Percentiles rank a stretch among this genome's conserved stretches.
phyloP scores from a whole-genome alignment of 768 basidiomycete species.

The Vararia minispora region DNA sequence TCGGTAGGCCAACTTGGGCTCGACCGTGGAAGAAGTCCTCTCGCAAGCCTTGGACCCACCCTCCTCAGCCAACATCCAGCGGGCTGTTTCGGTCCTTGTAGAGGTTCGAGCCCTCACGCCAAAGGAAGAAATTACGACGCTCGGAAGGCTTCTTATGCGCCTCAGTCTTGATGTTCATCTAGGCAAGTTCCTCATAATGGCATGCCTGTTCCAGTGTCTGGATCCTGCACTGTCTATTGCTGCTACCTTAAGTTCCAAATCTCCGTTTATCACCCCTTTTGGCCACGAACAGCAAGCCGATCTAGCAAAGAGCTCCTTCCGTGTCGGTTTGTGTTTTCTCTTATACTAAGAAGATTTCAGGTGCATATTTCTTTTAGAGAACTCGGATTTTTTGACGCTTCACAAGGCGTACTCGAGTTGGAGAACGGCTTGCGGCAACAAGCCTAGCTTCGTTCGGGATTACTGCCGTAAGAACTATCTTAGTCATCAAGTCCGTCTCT shows the following conservation, averaged over 20 bases:
- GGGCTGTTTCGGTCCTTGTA: slow-evolving; percentile 83
- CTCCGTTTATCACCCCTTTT: slow-evolving; percentile 83
- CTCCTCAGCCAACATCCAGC: slow-evolving; percentile 71
- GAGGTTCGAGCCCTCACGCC: slow-evolving; percentile 85
- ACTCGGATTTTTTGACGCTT: slow-evolving; percentile 90
- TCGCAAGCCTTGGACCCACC: slow-evolving; percentile 87
- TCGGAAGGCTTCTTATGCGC: slow-evolving; percentile 84
- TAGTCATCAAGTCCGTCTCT: slow-evolving; percentile 59
- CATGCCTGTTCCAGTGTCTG: slow-evolving; percentile 77
- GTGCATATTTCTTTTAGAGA: slow-evolving; percentile 38
- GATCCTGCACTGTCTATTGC: slow-evolving; percentile 97
- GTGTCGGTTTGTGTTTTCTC: slow-evolving; percentile 40
- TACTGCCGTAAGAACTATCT: slow-evolving; percentile 77
- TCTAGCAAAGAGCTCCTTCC: slow-evolving; percentile 71
- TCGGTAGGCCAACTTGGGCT: slow-evolving; percentile 73
- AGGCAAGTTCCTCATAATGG: slow-evolving; percentile 83
- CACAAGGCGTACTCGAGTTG: slow-evolving; percentile 86
- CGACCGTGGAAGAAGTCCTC: slow-evolving; percentile 84
- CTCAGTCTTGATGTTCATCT: slow-evolving; percentile 94
- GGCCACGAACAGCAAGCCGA: slow-evolving; percentile 84
- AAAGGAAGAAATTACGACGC: slow-evolving; percentile 85
- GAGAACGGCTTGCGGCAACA: slow-evolving; percentile 63
- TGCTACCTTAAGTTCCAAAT: slow-evolving; percentile 85
- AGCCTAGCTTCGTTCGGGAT: slow-evolving; percentile 43
- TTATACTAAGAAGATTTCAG: background rate